phyloP scores from a whole-genome alignment of 2,329 filamentous ascomycete species.

The Penicillium brasilianum region DNA sequence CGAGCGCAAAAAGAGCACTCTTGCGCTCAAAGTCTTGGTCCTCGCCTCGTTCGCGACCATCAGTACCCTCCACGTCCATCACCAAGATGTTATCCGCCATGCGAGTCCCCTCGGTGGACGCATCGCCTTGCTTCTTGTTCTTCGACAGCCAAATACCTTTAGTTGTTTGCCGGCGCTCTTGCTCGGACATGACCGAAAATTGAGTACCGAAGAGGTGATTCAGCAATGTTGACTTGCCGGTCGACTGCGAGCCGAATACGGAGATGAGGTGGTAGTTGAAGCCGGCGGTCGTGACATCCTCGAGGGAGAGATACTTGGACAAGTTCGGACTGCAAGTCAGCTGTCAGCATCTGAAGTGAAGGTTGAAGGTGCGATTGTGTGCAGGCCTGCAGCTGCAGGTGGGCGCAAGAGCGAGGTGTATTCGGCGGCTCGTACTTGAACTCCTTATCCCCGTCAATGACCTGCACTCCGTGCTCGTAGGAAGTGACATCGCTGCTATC shows the following conservation, averaged over 20 bases:
- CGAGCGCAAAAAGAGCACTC: slow-evolving; percentile 93
- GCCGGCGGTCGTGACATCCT: slow-evolving; percentile 81
- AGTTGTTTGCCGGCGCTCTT: slow-evolving; percentile 91
- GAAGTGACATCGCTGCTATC: slow-evolving; percentile 43
- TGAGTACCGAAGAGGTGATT: slow-evolving; percentile 95
- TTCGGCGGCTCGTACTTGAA: slow-evolving; percentile 75
- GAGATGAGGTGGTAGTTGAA: slow-evolving; percentile 99
- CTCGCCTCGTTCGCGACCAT: slow-evolving; percentile 93
- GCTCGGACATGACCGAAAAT: slow-evolving; percentile 97
- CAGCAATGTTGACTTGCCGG: slow-evolving; percentile 94
- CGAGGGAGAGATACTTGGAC: slow-evolving; percentile 78
- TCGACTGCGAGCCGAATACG: slow-evolving; percentile 98
- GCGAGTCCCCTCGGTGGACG: slow-evolving; percentile 50
- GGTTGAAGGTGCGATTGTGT: not conserved
- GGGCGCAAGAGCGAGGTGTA: not conserved
- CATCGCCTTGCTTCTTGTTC: slow-evolving; percentile 71
- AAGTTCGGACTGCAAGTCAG: slow-evolving; percentile 67
- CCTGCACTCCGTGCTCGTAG: slow-evolving; percentile 94
- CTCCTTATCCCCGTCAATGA: slow-evolving; percentile 93
- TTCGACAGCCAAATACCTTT: slow-evolving; percentile 99
- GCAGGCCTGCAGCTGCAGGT: slow-evolving; percentile 9
- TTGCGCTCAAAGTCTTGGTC: slow-evolving; percentile 99
- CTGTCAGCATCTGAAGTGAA: slow-evolving; percentile 18
- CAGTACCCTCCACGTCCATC: slow-evolving; percentile 98
- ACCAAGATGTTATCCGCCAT: slow-evolving; percentile 99